Evolutionary conservation across 2,329 filamentous ascomycete genomes (phyloP), one percentile per base, ranked within the genome.

Genomic region (Pyrenophora graminea): DNA sequence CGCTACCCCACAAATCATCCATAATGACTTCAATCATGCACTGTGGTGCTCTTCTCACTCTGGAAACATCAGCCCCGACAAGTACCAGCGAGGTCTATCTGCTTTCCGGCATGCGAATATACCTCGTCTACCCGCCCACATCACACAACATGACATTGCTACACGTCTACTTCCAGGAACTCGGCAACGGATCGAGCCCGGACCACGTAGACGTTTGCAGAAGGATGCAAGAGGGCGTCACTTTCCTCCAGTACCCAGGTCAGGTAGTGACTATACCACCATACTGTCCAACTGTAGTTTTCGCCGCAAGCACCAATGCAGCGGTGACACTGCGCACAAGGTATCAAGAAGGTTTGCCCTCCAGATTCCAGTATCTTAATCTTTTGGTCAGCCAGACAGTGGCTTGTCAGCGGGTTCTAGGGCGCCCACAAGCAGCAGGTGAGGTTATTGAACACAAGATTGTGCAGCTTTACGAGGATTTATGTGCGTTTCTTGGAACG

Each of bases 21-120:
- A 15, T 13, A 10, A 42, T 8, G 10, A 36, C 15, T 23, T 45
- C 41, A 25, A 39, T 50, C 30, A 50, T 45, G 48, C 41, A 34
- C 9, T 50, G 34, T 23, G 48, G 41, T 12, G 41, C 41, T 3
- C 37, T 45, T n/a, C n/a, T 50, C 17, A 15, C 41, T 7, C 9
- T 50, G 2, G 36, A 45, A 19, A 30, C 34, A 12, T 39, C 41
- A 18, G 41, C 41, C 25, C 12, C 37, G 13, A 19, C 30, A n/a
- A 39, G 34, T n/a, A 45, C 5, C 15, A 39, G 36, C 8, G 30
- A 37, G 19, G 40, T 37, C 30, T 41, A 45, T 12, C 19, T 45
- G 9, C 17, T 45, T 1, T 34, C 34, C 4, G 41, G 48, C 17
- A 32, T 39, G 7, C 41, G 48, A n/a, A 13, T 40, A 1, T 45